Evolutionary conservation across 148 eudicot genomes (phyloP).

Genomic region (Heliamphora exappendiculata): DNA sequence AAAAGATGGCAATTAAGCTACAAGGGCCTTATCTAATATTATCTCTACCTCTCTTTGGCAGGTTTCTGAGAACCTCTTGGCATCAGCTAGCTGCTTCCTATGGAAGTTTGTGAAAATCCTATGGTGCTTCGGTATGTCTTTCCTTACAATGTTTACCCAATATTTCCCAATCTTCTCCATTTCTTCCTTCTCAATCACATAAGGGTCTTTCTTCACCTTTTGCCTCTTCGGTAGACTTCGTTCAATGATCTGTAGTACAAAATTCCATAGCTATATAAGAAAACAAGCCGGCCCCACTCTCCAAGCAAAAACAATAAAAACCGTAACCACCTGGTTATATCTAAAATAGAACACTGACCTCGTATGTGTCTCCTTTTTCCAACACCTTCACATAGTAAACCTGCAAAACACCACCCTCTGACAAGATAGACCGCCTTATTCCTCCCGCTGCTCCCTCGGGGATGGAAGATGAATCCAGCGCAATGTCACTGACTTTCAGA

Average conservation of each 20-base stretch:
- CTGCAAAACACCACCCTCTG: slow-evolving; percentile 78
- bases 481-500: slow-evolving; percentile 70
- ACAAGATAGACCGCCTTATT: slow-evolving; percentile 64
- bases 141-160: slow-evolving; percentile 78
- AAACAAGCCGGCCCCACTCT: neutral
- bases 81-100: slow-evolving; percentile 65
- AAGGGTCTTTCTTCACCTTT: slow-evolving; percentile 66
- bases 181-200: slow-evolving; percentile 79
- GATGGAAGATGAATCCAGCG: slow-evolving; percentile 42
- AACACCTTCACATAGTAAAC: slow-evolving; percentile 85
- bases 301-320: slow-evolving; percentile 12
- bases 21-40: neutral
- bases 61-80: slow-evolving; percentile 78
- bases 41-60: slow-evolving; percentile 90
- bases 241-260: slow-evolving; percentile 74
- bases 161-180: slow-evolving; percentile 69
- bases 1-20: neutral
- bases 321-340: neutral
- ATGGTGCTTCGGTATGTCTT: slow-evolving; percentile 79
- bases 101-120: slow-evolving; percentile 54
- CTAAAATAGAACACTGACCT: slow-evolving; percentile 39
- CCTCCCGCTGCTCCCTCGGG: slow-evolving; percentile 98
- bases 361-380: slow-evolving; percentile 96
- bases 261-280: slow-evolving; percentile 9
- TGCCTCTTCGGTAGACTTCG: slow-evolving; percentile 72